phyloP scores from a whole-genome alignment of 2,329 filamentous ascomycete species.

The Curvularia hawaiiensis region DNA sequence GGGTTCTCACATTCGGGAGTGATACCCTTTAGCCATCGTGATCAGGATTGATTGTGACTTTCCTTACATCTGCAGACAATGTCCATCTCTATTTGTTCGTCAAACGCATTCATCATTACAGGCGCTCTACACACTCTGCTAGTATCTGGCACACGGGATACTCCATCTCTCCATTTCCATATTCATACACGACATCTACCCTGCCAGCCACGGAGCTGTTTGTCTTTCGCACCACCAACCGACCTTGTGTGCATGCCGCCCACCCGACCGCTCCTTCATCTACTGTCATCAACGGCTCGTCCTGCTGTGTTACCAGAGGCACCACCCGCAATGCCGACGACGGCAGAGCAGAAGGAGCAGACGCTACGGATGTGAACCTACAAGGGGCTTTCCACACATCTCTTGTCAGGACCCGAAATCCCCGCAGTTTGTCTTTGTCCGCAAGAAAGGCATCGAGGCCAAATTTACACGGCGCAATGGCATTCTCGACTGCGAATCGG shows the following conservation, averaged over 20 bases:
- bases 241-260: not conserved
- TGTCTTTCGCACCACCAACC: conserved; percentile 11
- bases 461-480: conserved; percentile 14
- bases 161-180: not conserved
- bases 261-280: conserved; percentile 6
- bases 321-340: not conserved
- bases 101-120: not conserved
- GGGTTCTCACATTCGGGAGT: not conserved
- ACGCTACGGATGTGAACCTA: not conserved
- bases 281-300: not conserved
- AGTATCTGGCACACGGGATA: conserved; percentile 11
- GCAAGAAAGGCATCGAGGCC: conserved; percentile 23
- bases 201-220: not conserved
- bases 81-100: not conserved
- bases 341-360: not conserved
- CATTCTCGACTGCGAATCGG: conserved; percentile 16
- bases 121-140: not conserved
- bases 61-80: not conserved
- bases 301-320: not conserved
- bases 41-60: not conserved
- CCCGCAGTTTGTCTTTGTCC: not conserved
- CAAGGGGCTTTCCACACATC: conserved; percentile 19
- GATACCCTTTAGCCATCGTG: not conserved
- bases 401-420: conserved; percentile 5
- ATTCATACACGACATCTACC: not conserved